Conservation (phyloP, 305 asterid species). For the Rubia peregrina region DNA sequence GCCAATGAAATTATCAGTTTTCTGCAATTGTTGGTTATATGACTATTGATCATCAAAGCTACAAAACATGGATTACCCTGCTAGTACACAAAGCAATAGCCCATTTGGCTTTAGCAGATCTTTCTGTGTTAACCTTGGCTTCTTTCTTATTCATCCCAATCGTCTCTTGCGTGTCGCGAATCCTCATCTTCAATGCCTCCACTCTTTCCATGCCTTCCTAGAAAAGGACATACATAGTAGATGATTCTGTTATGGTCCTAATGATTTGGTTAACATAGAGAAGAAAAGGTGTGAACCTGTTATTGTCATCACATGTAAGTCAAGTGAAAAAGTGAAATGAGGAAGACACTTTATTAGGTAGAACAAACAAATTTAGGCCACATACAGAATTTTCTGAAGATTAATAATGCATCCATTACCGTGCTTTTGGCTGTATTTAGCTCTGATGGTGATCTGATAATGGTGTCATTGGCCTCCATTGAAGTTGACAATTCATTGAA, state of each 20-base stretch:
- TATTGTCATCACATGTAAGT: conserved; percentile 6
- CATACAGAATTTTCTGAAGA: conserved; percentile 11
- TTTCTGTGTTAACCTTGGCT: conserved; percentile 23
- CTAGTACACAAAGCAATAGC: conserved; percentile 37
- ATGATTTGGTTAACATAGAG: not conserved
- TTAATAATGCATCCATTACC: conserved; percentile 26
- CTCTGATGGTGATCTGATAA: conserved; percentile 17
- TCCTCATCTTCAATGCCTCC: conserved; percentile 3
- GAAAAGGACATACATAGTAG: not conserved
- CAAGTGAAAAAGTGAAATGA: conserved; percentile 11
- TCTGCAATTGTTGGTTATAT: not conserved
- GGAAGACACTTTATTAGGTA: conserved; percentile 6
- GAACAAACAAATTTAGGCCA: conserved; percentile 16
- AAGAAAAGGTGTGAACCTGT: not conserved
- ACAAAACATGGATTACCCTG: conserved; percentile 31
- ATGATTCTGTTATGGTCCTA: not conserved
- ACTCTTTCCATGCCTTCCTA: conserved; percentile 7
- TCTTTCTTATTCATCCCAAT: not conserved
- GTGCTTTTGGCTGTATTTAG: conserved; percentile 25
- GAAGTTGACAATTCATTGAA: conserved; percentile 30
- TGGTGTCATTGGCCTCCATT: conserved; percentile 20
- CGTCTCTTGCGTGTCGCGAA: conserved; percentile 3
- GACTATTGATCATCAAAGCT: not conserved
- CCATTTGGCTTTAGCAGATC: conserved; percentile 50
- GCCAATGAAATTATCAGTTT: not conserved